Conservation (phyloP, 495 filamentous ascomycete species). For the Neurospora cerealis region DNA sequence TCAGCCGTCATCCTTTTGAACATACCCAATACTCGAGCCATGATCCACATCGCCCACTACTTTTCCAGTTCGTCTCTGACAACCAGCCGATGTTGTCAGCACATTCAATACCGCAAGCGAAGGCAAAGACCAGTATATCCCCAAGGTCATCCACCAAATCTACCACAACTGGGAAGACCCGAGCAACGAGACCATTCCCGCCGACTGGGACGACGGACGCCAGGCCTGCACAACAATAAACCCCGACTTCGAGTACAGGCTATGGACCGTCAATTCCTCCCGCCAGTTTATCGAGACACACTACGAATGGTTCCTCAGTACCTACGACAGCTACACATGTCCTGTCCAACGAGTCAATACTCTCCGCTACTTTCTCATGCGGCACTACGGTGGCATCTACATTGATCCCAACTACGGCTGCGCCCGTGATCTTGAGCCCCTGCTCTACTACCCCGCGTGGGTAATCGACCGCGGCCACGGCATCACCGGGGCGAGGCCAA, state of each 20-base stretch:
- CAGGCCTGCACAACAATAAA: conserved; percentile 66
- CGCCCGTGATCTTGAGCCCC: conserved; percentile 65
- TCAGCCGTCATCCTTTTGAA: neutral
- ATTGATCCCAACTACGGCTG: conserved; percentile 83
- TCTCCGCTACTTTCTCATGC: conserved; percentile 77
- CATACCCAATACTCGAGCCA: neutral
- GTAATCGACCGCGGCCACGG: conserved; percentile 67
- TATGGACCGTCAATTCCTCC: conserved; percentile 72
- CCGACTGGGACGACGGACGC: conserved; percentile 62
- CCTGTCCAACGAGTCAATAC: conserved; percentile 77
- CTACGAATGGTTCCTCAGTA: conserved; percentile 77
- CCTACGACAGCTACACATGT: conserved; percentile 68
- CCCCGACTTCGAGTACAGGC: conserved; percentile 70
- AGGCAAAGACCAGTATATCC: conserved; percentile 36
- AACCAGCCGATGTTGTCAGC: neutral
- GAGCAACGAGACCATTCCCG: conserved; percentile 50
- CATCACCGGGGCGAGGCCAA: conserved; percentile 67
- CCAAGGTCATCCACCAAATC: conserved; percentile 86
- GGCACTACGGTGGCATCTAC: conserved; percentile 75
- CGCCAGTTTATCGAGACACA: conserved; percentile 63
- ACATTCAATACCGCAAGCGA: neutral
- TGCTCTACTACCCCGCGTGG: conserved; percentile 75
- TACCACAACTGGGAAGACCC: conserved; percentile 48
- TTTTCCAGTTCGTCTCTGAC: conserved; percentile 1
- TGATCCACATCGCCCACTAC: conserved; percentile 2